Evolutionary conservation across 495 filamentous ascomycete species (phyloP).

Genomic region (Aspergillus cavernicola): DNA sequence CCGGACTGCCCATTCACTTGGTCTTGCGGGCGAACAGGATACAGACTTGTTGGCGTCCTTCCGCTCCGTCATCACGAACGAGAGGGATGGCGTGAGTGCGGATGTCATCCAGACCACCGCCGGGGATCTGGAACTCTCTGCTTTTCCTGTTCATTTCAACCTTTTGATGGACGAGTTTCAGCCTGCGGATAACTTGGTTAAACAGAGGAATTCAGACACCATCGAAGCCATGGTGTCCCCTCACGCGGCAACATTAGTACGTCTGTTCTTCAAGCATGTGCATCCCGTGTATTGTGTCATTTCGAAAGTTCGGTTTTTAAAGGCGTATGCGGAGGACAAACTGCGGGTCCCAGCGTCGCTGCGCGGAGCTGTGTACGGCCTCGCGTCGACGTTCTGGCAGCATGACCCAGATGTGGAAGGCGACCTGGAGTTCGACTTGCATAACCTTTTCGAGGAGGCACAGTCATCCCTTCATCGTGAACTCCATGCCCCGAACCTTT

Average conservation of each 20-base stretch:
- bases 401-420: neutral
- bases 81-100: constrained; percentile 5
- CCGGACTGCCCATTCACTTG: constrained; percentile 2
- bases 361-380: neutral
- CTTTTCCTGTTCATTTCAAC: constrained; percentile 3
- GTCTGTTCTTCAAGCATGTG: constrained; percentile 8
- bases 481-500: constrained; percentile 3
- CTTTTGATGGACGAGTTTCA: constrained; percentile 5
- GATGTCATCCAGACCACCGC: constrained; percentile 5
- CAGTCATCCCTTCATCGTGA: constrained; percentile 8
- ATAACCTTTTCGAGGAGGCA: constrained; percentile 1
- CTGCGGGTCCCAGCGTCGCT: neutral
- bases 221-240: constrained; percentile 7
- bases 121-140: neutral
- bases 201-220: neutral
- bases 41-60: constrained; percentile 3
- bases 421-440: neutral
- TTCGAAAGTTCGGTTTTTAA: constrained; percentile 3
- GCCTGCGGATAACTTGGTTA: neutral
- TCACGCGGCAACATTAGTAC: neutral
- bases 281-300: constrained; percentile 5
- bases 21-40: constrained; percentile 3
- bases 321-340: neutral
- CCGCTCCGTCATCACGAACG: constrained; percentile 6
- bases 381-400: constrained; percentile 4